Percentiles rank a stretch among this genome's conserved stretches.
Evolutionary conservation across 139 green algal genomes (phyloP).

Genomic region (Coelastrella sp.): DNA sequence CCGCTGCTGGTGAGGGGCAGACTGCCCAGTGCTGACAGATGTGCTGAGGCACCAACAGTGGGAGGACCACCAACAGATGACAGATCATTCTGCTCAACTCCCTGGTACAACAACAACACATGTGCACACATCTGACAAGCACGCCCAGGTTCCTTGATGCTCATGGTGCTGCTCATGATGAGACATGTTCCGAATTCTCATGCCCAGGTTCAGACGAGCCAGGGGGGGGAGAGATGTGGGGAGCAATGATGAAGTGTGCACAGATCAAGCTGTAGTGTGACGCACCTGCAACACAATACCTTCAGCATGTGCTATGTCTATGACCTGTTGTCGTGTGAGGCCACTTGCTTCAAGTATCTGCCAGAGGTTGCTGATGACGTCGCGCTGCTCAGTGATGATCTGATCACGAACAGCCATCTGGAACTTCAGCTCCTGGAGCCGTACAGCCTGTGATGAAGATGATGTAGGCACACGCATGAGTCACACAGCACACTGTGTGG

Average conservation of each 20-base stretch:
- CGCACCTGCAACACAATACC: slow-evolving; percentile 67
- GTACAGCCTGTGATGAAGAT: slow-evolving; percentile 46
- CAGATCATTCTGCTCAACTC: slow-evolving; percentile 8
- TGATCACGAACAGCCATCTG: slow-evolving; percentile 82
- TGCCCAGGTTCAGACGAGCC: no score
- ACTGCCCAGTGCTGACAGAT: slow-evolving; percentile 7
- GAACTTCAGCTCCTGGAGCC: slow-evolving; percentile 74
- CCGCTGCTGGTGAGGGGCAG: neutral
- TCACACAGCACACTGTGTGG: neutral
- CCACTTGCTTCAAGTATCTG: slow-evolving; percentile 68
- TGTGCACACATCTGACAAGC: no score
- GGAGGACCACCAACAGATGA: neutral
- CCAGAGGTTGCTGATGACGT: slow-evolving; percentile 78
- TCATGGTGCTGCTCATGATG: no score
- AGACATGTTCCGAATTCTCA: no score
- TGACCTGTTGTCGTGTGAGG: slow-evolving; percentile 57
- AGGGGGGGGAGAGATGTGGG: no score
- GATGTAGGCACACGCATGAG: neutral
- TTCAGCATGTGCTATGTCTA: slow-evolving; percentile 56
- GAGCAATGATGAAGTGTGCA: no score
- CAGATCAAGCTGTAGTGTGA: no score
- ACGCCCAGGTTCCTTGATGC: no score
- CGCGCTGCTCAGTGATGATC: slow-evolving; percentile 78
- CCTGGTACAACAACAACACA: neutral
- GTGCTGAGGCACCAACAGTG: neutral